Evolutionary conservation across 805 yeast genomes (phyloP).

Genomic region (Starmerella tilneyi): DNA sequence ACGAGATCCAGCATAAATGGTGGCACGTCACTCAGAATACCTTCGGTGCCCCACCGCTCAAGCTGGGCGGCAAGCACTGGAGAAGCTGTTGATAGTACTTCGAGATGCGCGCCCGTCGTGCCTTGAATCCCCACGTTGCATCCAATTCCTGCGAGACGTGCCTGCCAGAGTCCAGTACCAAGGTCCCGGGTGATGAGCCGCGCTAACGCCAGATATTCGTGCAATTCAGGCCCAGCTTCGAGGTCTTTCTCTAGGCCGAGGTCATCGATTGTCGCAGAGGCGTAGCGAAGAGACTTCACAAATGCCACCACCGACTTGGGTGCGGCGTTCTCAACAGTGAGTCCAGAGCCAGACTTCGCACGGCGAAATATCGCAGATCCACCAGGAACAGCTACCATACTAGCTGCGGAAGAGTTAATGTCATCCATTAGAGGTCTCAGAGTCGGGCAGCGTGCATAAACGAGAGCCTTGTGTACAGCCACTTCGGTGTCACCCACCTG

Average conservation of each 20-base stretch:
- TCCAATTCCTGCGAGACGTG: conserved; percentile 10
- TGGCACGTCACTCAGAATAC: background rate
- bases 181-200: conserved; percentile 14
- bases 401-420: too few species aligned
- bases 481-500: background rate
- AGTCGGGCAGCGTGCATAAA: conserved; percentile 23
- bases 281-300: background rate
- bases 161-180: conserved; percentile 19
- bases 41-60: conserved; percentile 12
- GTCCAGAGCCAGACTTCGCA: background rate
- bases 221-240: conserved; percentile 1
- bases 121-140: conserved; percentile 16
- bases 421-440: conserved; percentile 10
- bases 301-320: conserved; percentile 14
- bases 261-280: background rate
- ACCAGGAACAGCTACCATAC: conserved; percentile 14
- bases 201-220: conserved; percentile 19
- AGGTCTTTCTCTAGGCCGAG: background rate
- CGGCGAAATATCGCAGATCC: conserved; percentile 13
- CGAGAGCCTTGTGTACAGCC: conserved; percentile 15
- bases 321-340: conserved; percentile 7
- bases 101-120: conserved; percentile 4
- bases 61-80: conserved; percentile 19
- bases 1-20: conserved; percentile 9
- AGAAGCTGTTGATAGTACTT: conserved; percentile 12